These are phyloP conservation scores for Citrus trifoliata DNA, from an alignment of 345 rosid genomes.

Conservation along the genomic window DNA sequence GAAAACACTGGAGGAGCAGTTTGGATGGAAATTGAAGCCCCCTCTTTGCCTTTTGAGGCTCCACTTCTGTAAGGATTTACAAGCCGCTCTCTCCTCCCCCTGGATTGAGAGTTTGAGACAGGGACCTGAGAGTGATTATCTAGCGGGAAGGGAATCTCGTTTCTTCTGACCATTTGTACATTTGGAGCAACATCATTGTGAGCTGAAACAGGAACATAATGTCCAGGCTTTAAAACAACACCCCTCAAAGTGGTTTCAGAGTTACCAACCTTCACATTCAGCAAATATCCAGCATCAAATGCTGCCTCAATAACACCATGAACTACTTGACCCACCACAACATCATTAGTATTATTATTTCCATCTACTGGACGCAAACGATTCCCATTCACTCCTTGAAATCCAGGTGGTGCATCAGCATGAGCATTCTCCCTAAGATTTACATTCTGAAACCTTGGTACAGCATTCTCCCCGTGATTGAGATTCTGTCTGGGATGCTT, in stretches of 20 bases:
- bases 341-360: constrained; percentile 23
- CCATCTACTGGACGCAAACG: constrained; percentile 33
- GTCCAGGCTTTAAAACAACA: constrained; percentile 77
- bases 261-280: constrained; percentile 60
- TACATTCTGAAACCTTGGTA: constrained; percentile 21
- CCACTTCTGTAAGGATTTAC: constrained; percentile 22
- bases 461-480: constrained; percentile 19
- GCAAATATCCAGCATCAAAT: constrained; percentile 82
- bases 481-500: constrained; percentile 43
- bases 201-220: constrained; percentile 49
- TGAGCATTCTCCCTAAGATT: constrained; percentile 29
- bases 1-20: constrained; percentile 27
- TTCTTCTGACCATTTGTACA: constrained; percentile 70
- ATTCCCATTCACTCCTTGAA: constrained; percentile 26
- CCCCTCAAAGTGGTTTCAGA: constrained; percentile 62
- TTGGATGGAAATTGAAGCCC: constrained; percentile 30
- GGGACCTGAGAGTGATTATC: constrained; percentile 29
- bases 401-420: constrained; percentile 31
- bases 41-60: constrained; percentile 23
- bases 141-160: constrained; percentile 44
- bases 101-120: constrained; percentile 17
- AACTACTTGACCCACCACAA: constrained; percentile 67
- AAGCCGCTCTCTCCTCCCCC: constrained; percentile 18
- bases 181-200: constrained; percentile 76
- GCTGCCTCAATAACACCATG: constrained; percentile 67